Conservation (phyloP, 2,329 filamentous ascomycete species). For the Beauveria varroae region DNA sequence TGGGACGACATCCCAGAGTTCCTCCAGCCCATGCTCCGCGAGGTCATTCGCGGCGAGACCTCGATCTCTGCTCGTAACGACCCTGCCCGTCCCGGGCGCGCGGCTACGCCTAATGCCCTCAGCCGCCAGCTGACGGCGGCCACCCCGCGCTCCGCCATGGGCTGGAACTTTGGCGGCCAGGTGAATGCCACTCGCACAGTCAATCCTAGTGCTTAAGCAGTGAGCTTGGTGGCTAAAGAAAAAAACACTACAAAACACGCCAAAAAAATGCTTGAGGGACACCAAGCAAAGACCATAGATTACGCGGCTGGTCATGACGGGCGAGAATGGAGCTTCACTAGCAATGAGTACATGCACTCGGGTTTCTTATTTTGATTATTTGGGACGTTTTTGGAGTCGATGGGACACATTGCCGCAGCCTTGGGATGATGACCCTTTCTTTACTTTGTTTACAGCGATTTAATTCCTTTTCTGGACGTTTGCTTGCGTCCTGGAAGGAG, state of each 20-base stretch:
- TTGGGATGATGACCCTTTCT: not conserved
- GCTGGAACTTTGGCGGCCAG: slow-evolving; percentile 3
- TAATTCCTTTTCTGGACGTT: not conserved
- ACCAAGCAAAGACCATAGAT: not conserved
- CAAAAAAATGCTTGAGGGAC: not conserved
- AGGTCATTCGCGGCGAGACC: slow-evolving; percentile 34
- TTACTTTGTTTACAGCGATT: slow-evolving; percentile 1
- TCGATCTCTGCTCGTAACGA: slow-evolving; percentile 12
- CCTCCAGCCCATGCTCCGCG: slow-evolving; percentile 45
- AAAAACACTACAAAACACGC: slow-evolving; percentile 7
- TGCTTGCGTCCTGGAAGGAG: not conserved
- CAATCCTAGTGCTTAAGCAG: slow-evolving; percentile 2
- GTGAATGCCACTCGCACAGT: not conserved
- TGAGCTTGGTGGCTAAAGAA: not conserved
- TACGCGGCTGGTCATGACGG: not conserved
- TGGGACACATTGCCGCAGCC: slow-evolving; percentile 3
- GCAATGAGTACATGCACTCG: not conserved
- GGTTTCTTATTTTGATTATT: not conserved
- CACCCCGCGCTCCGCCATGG: slow-evolving; percentile 3
- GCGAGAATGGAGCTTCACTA: not conserved
- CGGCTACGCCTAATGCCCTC: slow-evolving; percentile 10
- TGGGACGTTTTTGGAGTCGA: not conserved
- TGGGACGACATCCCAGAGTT: slow-evolving; percentile 53
- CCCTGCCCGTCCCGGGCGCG: slow-evolving; percentile 8
- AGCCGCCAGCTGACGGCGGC: slow-evolving; percentile 13